Evolutionary conservation across 1,139 yeast genomes (phyloP), one percentile per base, ranked within the genome.

Genomic region (Debaryomyces nepalensis): DNA sequence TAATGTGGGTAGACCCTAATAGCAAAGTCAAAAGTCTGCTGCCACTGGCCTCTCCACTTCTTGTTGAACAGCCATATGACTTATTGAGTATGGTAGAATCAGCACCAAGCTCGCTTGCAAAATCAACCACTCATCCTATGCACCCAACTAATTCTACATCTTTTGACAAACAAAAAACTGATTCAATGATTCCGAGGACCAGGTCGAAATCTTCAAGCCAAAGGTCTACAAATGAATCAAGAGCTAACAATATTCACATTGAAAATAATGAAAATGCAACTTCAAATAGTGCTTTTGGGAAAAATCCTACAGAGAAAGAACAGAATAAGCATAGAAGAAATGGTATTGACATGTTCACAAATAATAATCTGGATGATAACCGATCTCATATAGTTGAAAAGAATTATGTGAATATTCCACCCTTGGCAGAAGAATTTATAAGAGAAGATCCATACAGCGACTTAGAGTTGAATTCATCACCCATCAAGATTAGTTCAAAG

Each of bases 391-490:
- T n/a, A n/a, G 12, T 10, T n/a, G 15, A 4, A n/a, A 24, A 34
- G n/a, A 18, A 34, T 16, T 34, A 24, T 16, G 12, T 24, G 16
- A 34, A 24, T 16, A 34, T 34, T 8, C 29, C 30, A 5, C 22
- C 19, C 11, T n/a, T 24, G 12, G 27, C 21, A 7, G 10, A 34
- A 11, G 31, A 34, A 4, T 24, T 35, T 15, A 20, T 19, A 9
- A 10, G 11, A 19, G 35, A 29, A 14, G 19, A 22, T 10, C 18
- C 14, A 19, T 33, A 37, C 24, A 19, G 10, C 26, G 34, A 39
- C 16, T 37, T 34, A 11, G 45, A 48, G 12, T 47, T 58, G 37
- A 55, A 54, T 43, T 61, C 68, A 6, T 60, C 70, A 4, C 68
- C 70, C 5, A 47, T 54, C n/a, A n/a, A n/a, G n/a, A n/a, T n/a